These are phyloP conservation scores for Podila minutissima DNA, from an alignment of 192 early-diverging fungal species.

Conservation along the genomic window DNA sequence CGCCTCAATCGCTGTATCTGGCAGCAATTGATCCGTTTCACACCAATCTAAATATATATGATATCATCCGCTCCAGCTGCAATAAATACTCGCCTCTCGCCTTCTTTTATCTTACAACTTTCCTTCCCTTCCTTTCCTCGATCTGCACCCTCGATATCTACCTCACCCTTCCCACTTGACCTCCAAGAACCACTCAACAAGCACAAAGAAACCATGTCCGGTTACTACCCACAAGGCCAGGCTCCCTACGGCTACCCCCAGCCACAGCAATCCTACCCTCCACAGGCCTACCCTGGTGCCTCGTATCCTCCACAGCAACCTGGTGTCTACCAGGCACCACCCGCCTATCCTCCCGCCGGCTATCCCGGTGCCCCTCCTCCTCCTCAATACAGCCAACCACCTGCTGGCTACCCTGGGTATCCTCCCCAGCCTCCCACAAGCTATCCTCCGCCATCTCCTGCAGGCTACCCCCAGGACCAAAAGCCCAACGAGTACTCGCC, in stretches of 20 bases:
- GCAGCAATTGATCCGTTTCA: not conserved
- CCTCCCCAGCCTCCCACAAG: slow-evolving; percentile 1
- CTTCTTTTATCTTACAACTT: not conserved
- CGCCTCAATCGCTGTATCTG: not conserved
- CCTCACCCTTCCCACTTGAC: not conserved
- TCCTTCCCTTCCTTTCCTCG: not conserved
- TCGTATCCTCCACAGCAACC: not conserved
- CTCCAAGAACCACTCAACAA: not conserved
- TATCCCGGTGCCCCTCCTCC: slow-evolving; percentile 10
- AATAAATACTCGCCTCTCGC: not conserved
- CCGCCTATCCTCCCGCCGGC: slow-evolving; percentile 6
- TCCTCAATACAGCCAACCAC: slow-evolving; percentile 10
- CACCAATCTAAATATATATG: not conserved
- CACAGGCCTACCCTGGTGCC: not conserved
- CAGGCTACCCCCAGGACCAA: not conserved
- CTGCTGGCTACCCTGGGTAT: slow-evolving; percentile 11
- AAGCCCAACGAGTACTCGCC: not conserved
- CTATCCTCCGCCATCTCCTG: not conserved
- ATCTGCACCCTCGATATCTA: not conserved
- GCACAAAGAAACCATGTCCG: slow-evolving; percentile 17
- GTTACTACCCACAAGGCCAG: slow-evolving; percentile 14
- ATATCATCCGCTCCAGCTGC: not conserved
- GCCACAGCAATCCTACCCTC: slow-evolving; percentile 2
- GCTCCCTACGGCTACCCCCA: slow-evolving; percentile 7
- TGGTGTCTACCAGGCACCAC: not conserved